A percentile compares a stretch with the other conserved stretches of the same genome.
Evolutionary conservation across 768 basidiomycete species (phyloP).

Genomic region (Podaxis sp.): DNA sequence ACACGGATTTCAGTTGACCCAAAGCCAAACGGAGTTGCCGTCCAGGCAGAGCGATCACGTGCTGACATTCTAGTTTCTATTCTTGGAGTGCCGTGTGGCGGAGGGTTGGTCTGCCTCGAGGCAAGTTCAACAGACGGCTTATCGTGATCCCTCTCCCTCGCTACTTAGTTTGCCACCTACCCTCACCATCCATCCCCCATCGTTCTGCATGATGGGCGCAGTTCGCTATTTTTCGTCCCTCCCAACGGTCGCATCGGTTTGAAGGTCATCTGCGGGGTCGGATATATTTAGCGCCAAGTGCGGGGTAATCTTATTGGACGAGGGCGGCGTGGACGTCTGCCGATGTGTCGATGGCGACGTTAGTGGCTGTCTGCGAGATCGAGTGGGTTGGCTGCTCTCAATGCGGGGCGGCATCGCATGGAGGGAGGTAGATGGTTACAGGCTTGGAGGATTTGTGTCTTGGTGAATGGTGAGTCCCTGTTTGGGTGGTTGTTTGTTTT

Average conservation of each 20-base stretch:
- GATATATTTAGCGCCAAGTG: conserved; percentile 4
- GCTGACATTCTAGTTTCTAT: background rate
- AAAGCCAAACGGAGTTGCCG: too few relatives aligned
- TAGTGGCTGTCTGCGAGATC: background rate
- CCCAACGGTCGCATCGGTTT: background rate
- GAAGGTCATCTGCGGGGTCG: background rate
- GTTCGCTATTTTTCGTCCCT: background rate
- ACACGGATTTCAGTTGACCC: too few relatives aligned
- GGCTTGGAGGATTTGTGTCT: background rate
- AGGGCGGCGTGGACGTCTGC: background rate
- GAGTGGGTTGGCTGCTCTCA: background rate
- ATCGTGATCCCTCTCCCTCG: conserved; percentile 2
- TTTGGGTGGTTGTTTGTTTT: background rate
- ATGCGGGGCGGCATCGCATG: too few relatives aligned
- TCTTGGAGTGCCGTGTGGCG: background rate
- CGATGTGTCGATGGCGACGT: background rate
- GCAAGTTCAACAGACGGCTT: conserved; percentile 2
- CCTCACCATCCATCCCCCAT: background rate
- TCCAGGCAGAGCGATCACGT: background rate
- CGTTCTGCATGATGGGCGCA: too few relatives aligned
- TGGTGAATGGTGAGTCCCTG: background rate
- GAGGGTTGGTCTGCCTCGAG: background rate
- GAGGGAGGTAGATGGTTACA: background rate
- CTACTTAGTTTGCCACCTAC: background rate
- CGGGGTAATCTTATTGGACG: background rate